A percentile compares a stretch with the other conserved stretches of the same genome.
Conservation (phyloP, 2,329 filamentous ascomycete species). For the Epicoccum nigrum region DNA sequence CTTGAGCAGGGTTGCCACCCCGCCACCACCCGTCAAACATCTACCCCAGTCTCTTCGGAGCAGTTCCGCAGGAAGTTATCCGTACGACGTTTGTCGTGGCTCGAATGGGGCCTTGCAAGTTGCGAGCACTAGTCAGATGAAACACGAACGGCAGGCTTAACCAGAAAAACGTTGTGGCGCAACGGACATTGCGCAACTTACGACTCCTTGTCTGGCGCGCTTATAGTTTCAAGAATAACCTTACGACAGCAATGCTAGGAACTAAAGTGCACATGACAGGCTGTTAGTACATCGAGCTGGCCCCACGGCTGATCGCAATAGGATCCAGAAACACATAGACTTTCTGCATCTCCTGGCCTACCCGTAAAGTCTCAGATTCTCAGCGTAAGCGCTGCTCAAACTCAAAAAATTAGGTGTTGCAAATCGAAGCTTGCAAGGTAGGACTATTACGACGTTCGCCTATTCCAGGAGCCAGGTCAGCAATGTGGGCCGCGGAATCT, state of each 20-base stretch:
- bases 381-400: background rate
- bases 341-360: background rate
- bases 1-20: background rate
- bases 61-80: background rate
- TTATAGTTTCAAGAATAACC: slow-evolving; percentile 11
- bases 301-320: slow-evolving; percentile 5
- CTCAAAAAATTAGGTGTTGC: background rate
- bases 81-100: background rate
- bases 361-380: background rate
- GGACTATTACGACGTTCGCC: background rate
- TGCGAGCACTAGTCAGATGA: background rate
- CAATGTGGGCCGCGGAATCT: background rate
- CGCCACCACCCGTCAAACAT: background rate
- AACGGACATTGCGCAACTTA: background rate
- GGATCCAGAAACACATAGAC: background rate
- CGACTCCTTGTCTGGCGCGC: slow-evolving; percentile 10
- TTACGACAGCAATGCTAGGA: background rate
- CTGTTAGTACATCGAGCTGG: background rate
- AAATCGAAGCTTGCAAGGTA: background rate
- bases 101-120: background rate
- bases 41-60: background rate
- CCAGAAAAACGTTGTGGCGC: background rate
- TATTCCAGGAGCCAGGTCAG: slow-evolving; percentile 1
- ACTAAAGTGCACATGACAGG: background rate
- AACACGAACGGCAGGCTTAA: slow-evolving; percentile 2